phyloP scores from a whole-genome alignment of 176 grass and related monocot genomes.

The Miscanthus lutarioriparius region DNA sequence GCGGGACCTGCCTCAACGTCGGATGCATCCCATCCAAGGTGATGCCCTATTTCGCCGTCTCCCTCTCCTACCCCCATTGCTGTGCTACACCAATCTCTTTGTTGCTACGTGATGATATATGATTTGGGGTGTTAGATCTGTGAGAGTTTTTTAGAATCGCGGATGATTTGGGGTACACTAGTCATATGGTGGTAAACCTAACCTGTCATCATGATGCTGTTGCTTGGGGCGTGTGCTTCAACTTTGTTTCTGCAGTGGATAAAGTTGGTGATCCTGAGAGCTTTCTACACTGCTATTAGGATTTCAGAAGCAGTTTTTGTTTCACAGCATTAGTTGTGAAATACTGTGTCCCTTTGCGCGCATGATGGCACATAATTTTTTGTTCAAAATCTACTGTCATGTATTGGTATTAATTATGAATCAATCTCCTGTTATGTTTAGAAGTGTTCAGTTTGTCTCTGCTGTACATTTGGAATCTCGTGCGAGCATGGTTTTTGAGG shows the following conservation, averaged over 20 bases:
- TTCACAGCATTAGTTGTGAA: not conserved
- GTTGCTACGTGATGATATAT: not conserved
- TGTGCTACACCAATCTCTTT: not conserved
- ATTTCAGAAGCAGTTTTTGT: not conserved
- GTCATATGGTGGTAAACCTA: not conserved
- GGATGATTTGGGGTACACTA: not conserved
- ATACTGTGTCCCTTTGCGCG: not conserved
- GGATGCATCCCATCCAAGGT: slow-evolving; percentile 99
- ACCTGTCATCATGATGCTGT: not conserved
- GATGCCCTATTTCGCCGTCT: not conserved
- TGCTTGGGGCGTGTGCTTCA: not conserved
- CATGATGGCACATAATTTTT: not conserved
- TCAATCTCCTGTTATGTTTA: not conserved
- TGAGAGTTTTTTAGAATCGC: not conserved
- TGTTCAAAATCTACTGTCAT: not conserved
- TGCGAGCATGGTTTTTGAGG: not conserved
- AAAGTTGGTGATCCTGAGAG: not conserved
- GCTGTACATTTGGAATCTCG: not conserved
- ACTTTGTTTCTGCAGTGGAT: not conserved
- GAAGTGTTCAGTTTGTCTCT: not conserved
- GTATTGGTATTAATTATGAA: not conserved
- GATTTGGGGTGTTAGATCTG: not conserved
- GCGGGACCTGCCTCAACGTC: slow-evolving; percentile 96
- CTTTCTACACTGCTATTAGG: not conserved
- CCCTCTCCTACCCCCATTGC: not conserved